phyloP scores from a whole-genome alignment of 768 basidiomycete species.

The Asterophora parasitica region DNA sequence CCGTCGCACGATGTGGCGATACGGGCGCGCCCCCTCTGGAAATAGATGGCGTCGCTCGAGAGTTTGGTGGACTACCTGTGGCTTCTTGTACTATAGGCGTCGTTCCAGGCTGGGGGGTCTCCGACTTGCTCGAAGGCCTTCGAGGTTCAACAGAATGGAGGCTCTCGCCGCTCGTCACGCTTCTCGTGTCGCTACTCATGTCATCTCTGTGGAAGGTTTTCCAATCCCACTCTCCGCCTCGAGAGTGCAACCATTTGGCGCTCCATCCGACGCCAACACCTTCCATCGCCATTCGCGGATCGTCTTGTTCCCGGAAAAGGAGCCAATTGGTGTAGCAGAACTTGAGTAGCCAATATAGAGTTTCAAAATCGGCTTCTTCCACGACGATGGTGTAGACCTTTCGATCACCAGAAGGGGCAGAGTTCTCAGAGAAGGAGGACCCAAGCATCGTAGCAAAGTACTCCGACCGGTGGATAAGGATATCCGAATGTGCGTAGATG shows the following conservation, averaged over 20 bases:
- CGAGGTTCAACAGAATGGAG: constrained; percentile 25
- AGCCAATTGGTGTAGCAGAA: constrained; percentile 76
- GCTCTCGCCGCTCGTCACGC: constrained; percentile 51
- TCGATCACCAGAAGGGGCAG: constrained; percentile 39
- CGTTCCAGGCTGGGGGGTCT: constrained; percentile 19
- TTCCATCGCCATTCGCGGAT: constrained; percentile 62
- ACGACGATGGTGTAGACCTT: constrained; percentile 65
- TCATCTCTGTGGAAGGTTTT: constrained; percentile 49
- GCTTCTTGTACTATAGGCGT: constrained; percentile 17
- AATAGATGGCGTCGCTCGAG: constrained; percentile 3
- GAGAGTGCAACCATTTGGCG: constrained; percentile 48
- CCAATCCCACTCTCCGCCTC: constrained; percentile 66
- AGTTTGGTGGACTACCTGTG: constrained; percentile 12
- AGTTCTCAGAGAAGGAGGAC: constrained; percentile 64
- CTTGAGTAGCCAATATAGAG: constrained; percentile 75
- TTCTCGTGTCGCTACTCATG: constrained; percentile 33
- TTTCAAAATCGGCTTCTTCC: constrained; percentile 74
- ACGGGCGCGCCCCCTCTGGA: constrained; percentile 5
- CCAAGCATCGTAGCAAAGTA: constrained; percentile 75
- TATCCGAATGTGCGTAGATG: constrained; percentile 77
- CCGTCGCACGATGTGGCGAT: constrained; percentile 11
- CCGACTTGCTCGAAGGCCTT: constrained; percentile 26
- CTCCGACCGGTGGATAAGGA: constrained; percentile 68
- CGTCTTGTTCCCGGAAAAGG: constrained; percentile 63
- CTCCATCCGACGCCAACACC: constrained; percentile 66